These are phyloP conservation scores for Solanum medicagineum DNA, from an alignment of 257 asterid genomes.

Conservation along the genomic window DNA sequence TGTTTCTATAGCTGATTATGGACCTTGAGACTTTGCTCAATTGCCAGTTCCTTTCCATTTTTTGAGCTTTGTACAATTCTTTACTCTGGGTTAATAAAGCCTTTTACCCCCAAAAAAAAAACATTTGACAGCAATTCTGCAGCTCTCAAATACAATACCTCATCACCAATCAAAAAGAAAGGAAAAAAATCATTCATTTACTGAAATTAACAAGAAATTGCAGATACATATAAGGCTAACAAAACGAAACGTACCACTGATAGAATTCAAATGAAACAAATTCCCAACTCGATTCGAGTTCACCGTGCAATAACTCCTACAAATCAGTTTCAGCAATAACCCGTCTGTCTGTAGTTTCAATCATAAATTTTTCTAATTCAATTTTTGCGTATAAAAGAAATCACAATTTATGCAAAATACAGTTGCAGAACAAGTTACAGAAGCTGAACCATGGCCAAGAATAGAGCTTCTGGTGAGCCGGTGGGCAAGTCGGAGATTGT, in stretches of 20 bases:
- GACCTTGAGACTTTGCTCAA: background rate
- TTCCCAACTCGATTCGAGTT: background rate
- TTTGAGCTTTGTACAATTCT: background rate
- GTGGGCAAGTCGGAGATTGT: background rate
- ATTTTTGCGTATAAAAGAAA: background rate
- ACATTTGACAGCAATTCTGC: background rate
- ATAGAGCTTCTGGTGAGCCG: background rate
- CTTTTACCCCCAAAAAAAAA: background rate
- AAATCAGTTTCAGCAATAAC: background rate
- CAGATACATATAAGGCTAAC: background rate
- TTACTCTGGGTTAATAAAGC: background rate
- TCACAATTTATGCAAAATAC: background rate
- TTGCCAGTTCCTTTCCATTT: background rate
- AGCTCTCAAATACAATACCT: background rate
- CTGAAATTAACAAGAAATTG: background rate
- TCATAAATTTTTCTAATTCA: background rate
- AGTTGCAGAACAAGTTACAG: background rate
- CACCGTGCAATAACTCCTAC: background rate
- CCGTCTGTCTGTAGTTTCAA: background rate
- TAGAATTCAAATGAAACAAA: background rate
- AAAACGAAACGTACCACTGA: background rate
- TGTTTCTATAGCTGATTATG: background rate
- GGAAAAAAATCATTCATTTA: background rate
- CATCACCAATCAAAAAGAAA: background rate
- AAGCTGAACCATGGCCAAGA: background rate